A percentile compares a stretch with the other conserved stretches of the same genome.
phyloP scores from a whole-genome alignment of 208 protist species.

The Trypanosoma brucei region DNA sequence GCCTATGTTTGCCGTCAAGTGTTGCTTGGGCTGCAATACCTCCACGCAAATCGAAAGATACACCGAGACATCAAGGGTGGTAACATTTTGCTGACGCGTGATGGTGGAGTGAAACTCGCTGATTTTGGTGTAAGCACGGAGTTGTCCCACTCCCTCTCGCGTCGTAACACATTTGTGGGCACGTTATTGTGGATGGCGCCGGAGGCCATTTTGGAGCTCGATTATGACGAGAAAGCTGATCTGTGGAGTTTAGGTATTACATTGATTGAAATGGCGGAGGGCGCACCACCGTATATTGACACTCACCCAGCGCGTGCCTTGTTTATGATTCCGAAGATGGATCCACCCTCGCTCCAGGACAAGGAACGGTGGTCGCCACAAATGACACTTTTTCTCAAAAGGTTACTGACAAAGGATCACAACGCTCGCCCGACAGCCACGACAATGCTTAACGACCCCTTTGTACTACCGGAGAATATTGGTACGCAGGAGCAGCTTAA shows the following conservation, averaged over 20 bases:
- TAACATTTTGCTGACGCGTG: conserved; percentile 88
- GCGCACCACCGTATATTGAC: conserved; percentile 85
- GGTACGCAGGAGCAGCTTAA: conserved; percentile 62
- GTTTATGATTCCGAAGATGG: conserved; percentile 69
- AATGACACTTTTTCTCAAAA: conserved; percentile 80
- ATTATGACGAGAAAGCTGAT: conserved; percentile 92
- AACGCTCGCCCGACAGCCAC: conserved; percentile 59
- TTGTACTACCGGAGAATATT: conserved; percentile 51
- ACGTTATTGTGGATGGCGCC: conserved; percentile 93
- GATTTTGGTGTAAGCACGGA: conserved; percentile 90
- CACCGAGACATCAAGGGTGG: conserved; percentile 94
- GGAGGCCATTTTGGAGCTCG: conserved; percentile 83
- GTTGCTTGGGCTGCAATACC: conserved; percentile 83
- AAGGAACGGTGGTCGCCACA: conserved; percentile 85
- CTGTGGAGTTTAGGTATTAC: conserved; percentile 96
- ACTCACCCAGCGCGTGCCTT: conserved; percentile 78
- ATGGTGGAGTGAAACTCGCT: conserved; percentile 90
- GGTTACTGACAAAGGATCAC: conserved; percentile 77
- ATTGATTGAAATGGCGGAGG: conserved; percentile 95
- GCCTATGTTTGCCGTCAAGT: conserved; percentile 82
- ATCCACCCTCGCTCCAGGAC: conserved; percentile 69
- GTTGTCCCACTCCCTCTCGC: conserved; percentile 73
- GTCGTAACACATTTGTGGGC: conserved; percentile 88
- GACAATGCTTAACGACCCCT: conserved; percentile 78
- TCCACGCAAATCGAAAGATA: conserved; percentile 83